Base-by-base conservation (phyloP, 768 basidiomycete genomes). In the Cytidiella melzeri region DNA sequence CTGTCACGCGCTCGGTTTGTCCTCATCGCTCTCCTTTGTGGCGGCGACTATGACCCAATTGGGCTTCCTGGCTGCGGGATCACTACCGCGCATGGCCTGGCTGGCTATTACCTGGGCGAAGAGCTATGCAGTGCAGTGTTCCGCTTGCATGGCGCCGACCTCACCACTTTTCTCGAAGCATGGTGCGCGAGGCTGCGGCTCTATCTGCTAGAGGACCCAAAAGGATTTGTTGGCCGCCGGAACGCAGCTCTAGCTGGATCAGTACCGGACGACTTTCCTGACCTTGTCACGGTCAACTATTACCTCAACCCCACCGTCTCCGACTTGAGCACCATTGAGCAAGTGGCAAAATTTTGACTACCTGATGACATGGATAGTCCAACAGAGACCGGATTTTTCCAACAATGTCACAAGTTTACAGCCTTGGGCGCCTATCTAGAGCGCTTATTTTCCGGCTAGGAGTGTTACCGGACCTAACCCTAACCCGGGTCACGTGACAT, bases 1-100 rank as follows among this genome's bases (percentile, higher is more conserved):
- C 80, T 86, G 24, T 83, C 69, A 18, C 65, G 65, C 19, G 66
- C 80, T 24, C 89, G 89, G 2, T 71, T 90, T 56, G 83, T 93
- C 45, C 78, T 94, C 20, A 84, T 93, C 38, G 92, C 83, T 2
- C 71, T 94, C 1, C 73, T 93, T 57, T 81, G 82, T 15, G 93
- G 93, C 0, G 93, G 93, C 1, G 93, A 97, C 64, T 97, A 96
- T 56, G 15, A 18, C 28, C 30, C 30, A n/a, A 43, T 51, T 36
- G 46, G 51, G 2, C 28, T 47, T 7, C 23, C 12, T 18, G 23
- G 21, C 5, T 52, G 51, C 25, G 51, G 51, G 26, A 12, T 19
- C 18, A 10, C 21, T 12, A 48, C 28, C 25, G 51, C 46, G 5
- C 13, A 21, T 13, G 41, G 46, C n/a, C 40, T 53, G 20, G 46